Base-by-base conservation (phyloP, 352 stramenopile genomes). In the Plasmopara halstedii region DNA sequence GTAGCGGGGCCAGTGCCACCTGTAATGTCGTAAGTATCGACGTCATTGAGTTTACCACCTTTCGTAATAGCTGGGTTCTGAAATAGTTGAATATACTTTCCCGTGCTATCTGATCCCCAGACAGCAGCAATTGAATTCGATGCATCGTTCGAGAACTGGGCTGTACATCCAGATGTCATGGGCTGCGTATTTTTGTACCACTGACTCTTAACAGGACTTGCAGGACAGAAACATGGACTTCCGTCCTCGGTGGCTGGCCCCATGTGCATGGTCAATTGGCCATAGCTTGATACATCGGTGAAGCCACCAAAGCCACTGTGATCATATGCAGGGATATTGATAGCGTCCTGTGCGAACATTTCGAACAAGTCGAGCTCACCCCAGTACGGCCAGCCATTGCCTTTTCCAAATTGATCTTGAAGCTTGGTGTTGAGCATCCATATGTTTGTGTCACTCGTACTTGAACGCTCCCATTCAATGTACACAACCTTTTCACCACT, bases 381-480 rank as follows among this genome's bases (percentile, higher is more conserved):
- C 60, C 66, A 86, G 58, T 85, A 81, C 10, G 77, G 74, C 77
- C 74, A 89, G 46, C 71, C 71, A 29, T 82, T 81, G 41, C 46
- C 56, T 14, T 44, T 54, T 17, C 23, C 65, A 39, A 89, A 89
- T 53, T 89, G 77, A 40, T 58, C 53, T 44, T 67, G 7, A n/a
- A 89, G 43, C 56, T 81, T 81, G 4, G 72, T 89, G 58, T 86
- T 86, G 21, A 89, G 69, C 70, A 89, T 82, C 77, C 77, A 89
- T 50, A 89, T 86, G 71, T 89, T 89, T 33, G 74, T 86, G 54
- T 89, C 73, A 18, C 68, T 85, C 37, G 69, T 57, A 26, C 54
- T 61, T 33, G 72, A 70, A 17, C 70, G 67, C 41, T 81, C 66
- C 77, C 77, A 89, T 58, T 85, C 67, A 20, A 89, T 65, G 52